Percentiles rank a stretch among this genome's conserved stretches.
Conservation (phyloP, 257 asterid species). For the Eustoma russellianum region DNA sequence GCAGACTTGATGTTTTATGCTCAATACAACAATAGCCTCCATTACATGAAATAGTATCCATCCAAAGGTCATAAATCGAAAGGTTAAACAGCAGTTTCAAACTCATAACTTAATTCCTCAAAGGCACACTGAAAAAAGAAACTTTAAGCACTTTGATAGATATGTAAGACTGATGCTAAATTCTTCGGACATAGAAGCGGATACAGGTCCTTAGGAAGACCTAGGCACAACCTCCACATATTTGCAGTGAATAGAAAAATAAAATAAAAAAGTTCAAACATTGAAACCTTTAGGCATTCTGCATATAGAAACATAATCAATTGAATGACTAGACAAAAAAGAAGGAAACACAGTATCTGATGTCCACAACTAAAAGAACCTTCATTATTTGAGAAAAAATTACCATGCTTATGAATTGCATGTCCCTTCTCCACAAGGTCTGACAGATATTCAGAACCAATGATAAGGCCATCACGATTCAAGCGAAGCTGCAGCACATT, state of each 20-base stretch:
- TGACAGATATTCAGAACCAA: conserved; percentile 84
- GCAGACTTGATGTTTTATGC: too few species aligned
- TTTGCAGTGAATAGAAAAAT: background rate
- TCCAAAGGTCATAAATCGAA: too few species aligned
- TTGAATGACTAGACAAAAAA: background rate
- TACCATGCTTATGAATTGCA: conserved; percentile 71
- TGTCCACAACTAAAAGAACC: background rate
- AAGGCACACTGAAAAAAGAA: too few species aligned
- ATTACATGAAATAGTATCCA: too few species aligned
- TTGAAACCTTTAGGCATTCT: background rate
- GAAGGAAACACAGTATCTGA: background rate
- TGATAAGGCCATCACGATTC: conserved; percentile 61
- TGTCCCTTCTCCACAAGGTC: conserved; percentile 96
- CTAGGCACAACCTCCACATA: background rate
- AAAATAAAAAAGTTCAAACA: background rate
- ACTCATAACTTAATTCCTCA: too few species aligned
- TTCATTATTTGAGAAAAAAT: conserved; percentile 17
- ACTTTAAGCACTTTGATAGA: too few species aligned
- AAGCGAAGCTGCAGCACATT: conserved; percentile 68
- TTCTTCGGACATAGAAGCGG: too few species aligned
- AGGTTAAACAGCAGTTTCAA: too few species aligned
- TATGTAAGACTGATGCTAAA: too few species aligned
- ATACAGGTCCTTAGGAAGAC: too few species aligned
- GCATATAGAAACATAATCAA: background rate
- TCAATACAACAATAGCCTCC: too few species aligned